Base-by-base conservation (phyloP, 495 filamentous ascomycete species). In the Diplogelasinospora grovesii region DNA sequence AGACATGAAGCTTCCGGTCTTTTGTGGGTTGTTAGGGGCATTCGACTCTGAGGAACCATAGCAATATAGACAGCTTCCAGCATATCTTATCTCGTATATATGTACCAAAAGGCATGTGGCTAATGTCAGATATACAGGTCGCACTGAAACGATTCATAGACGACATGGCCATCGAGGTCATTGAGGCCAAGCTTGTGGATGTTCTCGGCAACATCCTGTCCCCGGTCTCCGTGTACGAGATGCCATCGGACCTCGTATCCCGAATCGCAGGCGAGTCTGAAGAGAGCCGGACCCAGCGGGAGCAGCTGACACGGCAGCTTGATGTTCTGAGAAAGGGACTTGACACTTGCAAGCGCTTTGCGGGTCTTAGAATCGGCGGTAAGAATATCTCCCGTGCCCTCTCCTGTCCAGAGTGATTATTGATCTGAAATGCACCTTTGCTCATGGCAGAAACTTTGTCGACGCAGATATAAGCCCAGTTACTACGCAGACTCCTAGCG, bases 121-220 rank as follows among this genome's bases (percentile, higher is more conserved):
- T 46, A 22, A 49, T 34, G 49, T 36, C 37, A 35, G 27, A 48
- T 40, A 19, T 44, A 25, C 36, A 82, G 81, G 71, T 83, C 48
- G 71, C 79, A 1, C 52, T 80, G 37, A 67, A 73, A 45, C 69
- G 65, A 0, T 81, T 85, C 50, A 57, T 80, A n/a, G 77, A 85
- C 25, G 75, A 83, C 29, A 46, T 83, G 19, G 65, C 72, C 11
- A 69, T 67, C 4, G 63, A 79, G 26, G 79, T 70, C 3, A 72
- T 81, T 22, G 79, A 84, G 36, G 63, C 67, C 20, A 75, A 74
- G 50, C 65, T 83, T 26, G 56, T 83, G n/a, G 47, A 45, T 13
- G 45, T 49, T 7, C 54, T 78, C 9, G 37, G 50, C 29, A 45
- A 50, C 28, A 69, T 75, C 25, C 53, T 73, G 33, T 64, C 64